Evolutionary conservation across 352 stramenopile species (phyloP).

Genomic region (Globisporangium okanoganense): DNA sequence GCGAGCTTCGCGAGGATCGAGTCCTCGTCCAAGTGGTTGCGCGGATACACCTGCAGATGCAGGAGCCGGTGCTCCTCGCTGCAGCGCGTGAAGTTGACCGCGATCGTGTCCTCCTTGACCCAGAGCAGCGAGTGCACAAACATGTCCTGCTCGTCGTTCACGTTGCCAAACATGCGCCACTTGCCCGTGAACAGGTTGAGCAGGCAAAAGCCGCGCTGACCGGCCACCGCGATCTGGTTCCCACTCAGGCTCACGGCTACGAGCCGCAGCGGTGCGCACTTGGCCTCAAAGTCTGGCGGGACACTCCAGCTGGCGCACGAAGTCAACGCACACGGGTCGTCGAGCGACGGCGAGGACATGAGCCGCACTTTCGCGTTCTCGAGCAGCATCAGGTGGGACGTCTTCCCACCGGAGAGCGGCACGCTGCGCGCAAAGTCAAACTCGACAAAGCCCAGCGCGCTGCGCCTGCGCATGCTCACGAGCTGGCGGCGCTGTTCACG

Average conservation of each 20-base stretch:
- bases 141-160: constrained; percentile 81
- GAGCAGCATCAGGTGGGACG: constrained; percentile 52
- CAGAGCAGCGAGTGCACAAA: constrained; percentile 60
- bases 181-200: constrained; percentile 64
- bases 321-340: constrained; percentile 59
- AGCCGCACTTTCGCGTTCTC: constrained; percentile 49
- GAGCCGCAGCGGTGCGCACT: constrained; percentile 60
- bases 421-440: constrained; percentile 63
- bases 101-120: constrained; percentile 59
- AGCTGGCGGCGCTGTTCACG: constrained; percentile 23
- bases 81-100: constrained; percentile 56
- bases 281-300: constrained; percentile 50
- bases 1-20: constrained; percentile 46
- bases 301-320: constrained; percentile 61
- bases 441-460: constrained; percentile 43
- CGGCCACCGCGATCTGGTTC: constrained; percentile 65
- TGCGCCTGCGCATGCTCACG: constrained; percentile 22
- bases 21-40: constrained; percentile 73
- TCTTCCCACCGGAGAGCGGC: constrained; percentile 31
- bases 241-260: constrained; percentile 49
- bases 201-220: constrained; percentile 69
- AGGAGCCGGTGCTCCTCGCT: constrained; percentile 51
- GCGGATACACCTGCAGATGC: constrained; percentile 65
- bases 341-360: constrained; percentile 42
- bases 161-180: constrained; percentile 83